Evolutionary conservation across 345 rosid genomes (phyloP), one percentile per base, ranked within the genome.

Genomic region (Leavenworthia alabamica): DNA sequence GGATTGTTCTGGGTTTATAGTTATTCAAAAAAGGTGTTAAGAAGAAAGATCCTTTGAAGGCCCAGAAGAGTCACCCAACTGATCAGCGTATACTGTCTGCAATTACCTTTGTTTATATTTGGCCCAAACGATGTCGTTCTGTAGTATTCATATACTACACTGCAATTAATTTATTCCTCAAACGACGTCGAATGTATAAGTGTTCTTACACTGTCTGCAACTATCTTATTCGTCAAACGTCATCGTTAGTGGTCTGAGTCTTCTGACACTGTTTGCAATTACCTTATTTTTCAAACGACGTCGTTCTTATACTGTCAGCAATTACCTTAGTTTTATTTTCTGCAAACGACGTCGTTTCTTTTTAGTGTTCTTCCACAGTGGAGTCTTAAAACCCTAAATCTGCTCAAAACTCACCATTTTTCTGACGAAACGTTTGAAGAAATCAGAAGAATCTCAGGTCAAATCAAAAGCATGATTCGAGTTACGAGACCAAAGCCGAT

Each of bases 401-500:
- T 60, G 23, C 32, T 0, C 57, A 26, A 37, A 27, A n/a, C 3
- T 3, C 52, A 28, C 20, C 33, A 66, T 33, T 60, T 41, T 43
- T 3, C 41, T 41, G 66, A 20, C 59, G 58, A 28, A 31, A 36
- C 6, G 11, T n/a, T 39, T 8, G 16, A 14, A n/a, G 14, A 20
- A 32, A 12, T 15, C 53, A 27, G 16, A 67, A 56, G 15, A 67
- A 57, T 2, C 19, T 35, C 62, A 45, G 16, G 17, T 52, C 2
- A 11, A 13, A 63, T 49, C 36, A 28, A 16, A 56, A 56, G 3
- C 35, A 83, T 83, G 88, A 68, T 77, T 22, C 73, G 82, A 50
- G 33, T 75, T 3, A 43, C 76, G 17, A 83, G 72, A 67, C 76
- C 77, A 7, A 75, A 67, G 23, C 73, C 77, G 3, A 50, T 68